Base-by-base conservation (phyloP, 2,329 filamentous ascomycete species). In the Fusarium beomiforme region DNA sequence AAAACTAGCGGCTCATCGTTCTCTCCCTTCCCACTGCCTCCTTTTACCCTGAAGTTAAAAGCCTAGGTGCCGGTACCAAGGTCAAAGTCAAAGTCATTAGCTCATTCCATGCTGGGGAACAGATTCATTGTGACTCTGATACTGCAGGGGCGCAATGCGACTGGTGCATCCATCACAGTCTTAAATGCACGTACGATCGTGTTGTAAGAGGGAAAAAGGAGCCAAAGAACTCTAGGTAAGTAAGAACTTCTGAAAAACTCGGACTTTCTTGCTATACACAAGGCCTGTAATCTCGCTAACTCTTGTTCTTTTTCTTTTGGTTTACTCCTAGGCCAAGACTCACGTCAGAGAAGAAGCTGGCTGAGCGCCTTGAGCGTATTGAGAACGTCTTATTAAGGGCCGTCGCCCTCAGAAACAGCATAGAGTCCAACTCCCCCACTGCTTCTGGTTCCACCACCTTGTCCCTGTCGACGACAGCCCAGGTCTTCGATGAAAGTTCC, bases 101-200 rank as follows among this genome's bases (percentile, higher is more conserved):
- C 41, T 43, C 11, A 43, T 23, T 12, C 21, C n/a, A 43, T 23
- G 14, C 21, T 16, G 3, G 41, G 21, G 41, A 43, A 50, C 34
- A 72, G 70, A 72, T 72, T 43, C 67, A 70, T 21, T 72, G 70
- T 41, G 67, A 72, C 46, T 46, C 42, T 23, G 47, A 55, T 29
- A 47, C 33, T 37, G 21, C 23, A 21, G 50, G 53, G 17, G 23
- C 49, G 12, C 47, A 43, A 19, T 73, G 71, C 24, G 59, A 73
- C 51, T 73, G 71, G 71, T 73, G 71, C 54, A 16, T 65, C 13
- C 71, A 73, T 44, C 69, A 71, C 37, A 55, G 55, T 36, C 31
- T 73, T n/a, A 31, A 44, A 16, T 73, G 71, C 50, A 73, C 72
- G 11, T 75, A 72, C 42, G 51, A 75, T 8, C 41, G 41, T 23